Evolutionary conservation across 345 rosid species (phyloP).

Genomic region (Arabis hirsuta): DNA sequence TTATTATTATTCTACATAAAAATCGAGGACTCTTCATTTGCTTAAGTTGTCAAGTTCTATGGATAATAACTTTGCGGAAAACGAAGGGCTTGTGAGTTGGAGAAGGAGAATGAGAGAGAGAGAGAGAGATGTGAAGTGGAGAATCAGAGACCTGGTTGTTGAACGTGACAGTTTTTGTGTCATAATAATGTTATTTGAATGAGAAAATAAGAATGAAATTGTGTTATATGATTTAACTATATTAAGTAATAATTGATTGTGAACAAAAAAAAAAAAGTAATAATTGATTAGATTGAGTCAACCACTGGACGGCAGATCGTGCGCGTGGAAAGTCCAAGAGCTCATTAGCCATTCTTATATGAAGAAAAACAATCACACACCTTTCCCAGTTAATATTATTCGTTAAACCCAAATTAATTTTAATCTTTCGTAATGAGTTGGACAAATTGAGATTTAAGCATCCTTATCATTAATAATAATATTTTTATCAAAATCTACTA

Average conservation of each 20-base stretch:
- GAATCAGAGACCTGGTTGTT: conserved; percentile 44
- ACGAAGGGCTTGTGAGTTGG: conserved; percentile 9
- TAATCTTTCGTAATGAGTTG: conserved; percentile 1
- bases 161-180: conserved; percentile 44
- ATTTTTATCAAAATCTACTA: neutral
- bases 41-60: conserved; percentile 29
- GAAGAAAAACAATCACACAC: neutral
- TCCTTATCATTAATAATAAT: too few species aligned
- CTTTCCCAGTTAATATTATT: neutral
- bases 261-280: conserved; percentile 6
- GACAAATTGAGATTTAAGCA: neutral
- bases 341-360: conserved; percentile 23
- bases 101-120: neutral
- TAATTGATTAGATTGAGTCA: conserved; percentile 41
- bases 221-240: conserved; percentile 22
- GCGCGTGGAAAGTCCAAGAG: conserved; percentile 35
- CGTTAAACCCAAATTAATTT: neutral
- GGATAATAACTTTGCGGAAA: conserved; percentile 16
- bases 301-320: conserved; percentile 44
- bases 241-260: conserved; percentile 4
- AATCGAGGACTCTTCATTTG: neutral
- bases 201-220: conserved; percentile 10
- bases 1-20: neutral
- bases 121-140: conserved; percentile 38
- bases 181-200: neutral